These are phyloP conservation scores for Cryptococcus sp. DNA, from an alignment of 1,284 basidiomycete genomes.

Conservation along the genomic window DNA sequence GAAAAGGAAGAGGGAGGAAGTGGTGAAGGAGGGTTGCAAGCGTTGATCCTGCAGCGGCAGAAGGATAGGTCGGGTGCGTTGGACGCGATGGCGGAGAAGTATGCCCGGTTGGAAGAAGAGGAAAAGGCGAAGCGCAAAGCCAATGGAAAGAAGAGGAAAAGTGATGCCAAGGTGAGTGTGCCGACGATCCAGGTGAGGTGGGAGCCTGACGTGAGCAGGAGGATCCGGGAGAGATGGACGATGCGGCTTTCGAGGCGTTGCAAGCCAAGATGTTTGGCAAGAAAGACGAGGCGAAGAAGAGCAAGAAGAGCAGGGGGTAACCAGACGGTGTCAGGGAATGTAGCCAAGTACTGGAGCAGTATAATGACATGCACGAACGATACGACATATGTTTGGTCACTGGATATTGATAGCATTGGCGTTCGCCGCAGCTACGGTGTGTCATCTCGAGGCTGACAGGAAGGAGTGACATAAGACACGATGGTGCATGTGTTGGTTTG, in stretches of 20 bases:
- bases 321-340: background rate
- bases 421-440: background rate
- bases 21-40: conserved; percentile 64
- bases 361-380: background rate
- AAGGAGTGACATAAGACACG: too few relatives aligned
- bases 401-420: background rate
- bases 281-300: conserved; percentile 15
- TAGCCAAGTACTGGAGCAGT: too few relatives aligned
- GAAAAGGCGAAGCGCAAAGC: conserved; percentile 25
- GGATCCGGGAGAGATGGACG: conserved; percentile 24
- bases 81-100: conserved; percentile 75
- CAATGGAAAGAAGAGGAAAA: conserved; percentile 16
- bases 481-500: too few relatives aligned
- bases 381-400: background rate
- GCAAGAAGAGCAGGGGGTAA: background rate
- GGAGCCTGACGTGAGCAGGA: too few relatives aligned
- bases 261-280: conserved; percentile 40
- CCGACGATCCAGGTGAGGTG: background rate
- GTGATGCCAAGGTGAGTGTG: conserved; percentile 24
- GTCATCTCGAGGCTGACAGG: background rate
- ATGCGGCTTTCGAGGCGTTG: conserved; percentile 41
- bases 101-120: conserved; percentile 47
- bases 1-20: conserved; percentile 54
- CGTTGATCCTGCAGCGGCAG: conserved; percentile 74
- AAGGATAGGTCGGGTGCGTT: conserved; percentile 62